Percentiles rank a stretch among this genome's conserved stretches.
Conservation (phyloP, 495 filamentous ascomycete species). For the Tetracladium setigerum region DNA sequence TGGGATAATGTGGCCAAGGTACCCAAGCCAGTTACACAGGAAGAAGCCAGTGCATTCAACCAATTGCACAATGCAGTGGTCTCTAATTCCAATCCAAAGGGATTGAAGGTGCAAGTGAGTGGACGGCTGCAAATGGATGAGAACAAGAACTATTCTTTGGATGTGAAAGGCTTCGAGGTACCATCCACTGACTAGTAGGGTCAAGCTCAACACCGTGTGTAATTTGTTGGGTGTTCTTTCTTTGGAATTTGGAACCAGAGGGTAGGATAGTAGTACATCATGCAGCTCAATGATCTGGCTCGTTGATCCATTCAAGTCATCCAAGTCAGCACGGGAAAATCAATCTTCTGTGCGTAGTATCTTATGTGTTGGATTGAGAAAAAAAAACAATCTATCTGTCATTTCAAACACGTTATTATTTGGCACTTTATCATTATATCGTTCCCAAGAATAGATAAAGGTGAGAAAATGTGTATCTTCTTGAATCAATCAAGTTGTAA, state of each 20-base stretch:
- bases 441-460: background rate
- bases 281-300: constrained; percentile 1
- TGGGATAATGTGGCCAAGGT: constrained; percentile 14
- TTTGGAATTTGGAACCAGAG: constrained; percentile 4
- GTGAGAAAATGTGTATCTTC: constrained; percentile 4
- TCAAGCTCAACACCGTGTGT: no score
- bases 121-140: constrained; percentile 5
- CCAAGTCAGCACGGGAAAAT: constrained; percentile 4
- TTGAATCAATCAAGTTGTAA: background rate
- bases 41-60: constrained; percentile 12
- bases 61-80: constrained; percentile 2
- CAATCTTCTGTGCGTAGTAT: background rate
- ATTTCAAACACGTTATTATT: constrained; percentile 4
- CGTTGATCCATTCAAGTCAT: constrained; percentile 2
- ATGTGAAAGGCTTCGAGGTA: constrained; percentile 7
- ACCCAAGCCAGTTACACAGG: constrained; percentile 10
- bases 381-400: background rate
- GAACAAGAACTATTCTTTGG: constrained; percentile 2
- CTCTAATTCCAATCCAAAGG: constrained; percentile 1
- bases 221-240: no score
- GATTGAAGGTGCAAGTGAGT: constrained; percentile 5
- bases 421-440: background rate
- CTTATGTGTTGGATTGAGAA: constrained; percentile 4
- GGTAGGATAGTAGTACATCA: constrained; percentile 2
- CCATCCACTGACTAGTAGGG: no score